phyloP scores from a whole-genome alignment of 139 green algal genomes.

The Limnomonas spitsbergensis region DNA sequence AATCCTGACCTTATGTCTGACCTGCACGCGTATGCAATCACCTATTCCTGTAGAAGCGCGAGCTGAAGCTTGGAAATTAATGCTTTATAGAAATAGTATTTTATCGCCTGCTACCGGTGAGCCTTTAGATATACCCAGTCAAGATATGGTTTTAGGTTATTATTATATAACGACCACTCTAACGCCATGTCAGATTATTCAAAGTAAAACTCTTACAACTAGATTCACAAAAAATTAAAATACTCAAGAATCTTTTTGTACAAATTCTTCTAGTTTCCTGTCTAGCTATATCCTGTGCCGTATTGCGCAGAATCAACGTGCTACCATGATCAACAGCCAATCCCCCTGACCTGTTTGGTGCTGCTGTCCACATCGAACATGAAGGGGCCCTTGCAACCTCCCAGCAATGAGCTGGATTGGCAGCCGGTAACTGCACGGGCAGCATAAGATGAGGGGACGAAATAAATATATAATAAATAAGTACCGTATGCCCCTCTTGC shows the following conservation, averaged over 20 bases:
- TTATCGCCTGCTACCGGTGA: too few species aligned
- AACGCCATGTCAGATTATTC: background rate
- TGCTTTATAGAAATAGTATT: too few species aligned
- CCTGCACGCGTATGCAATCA: too few species aligned
- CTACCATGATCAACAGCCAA: background rate
- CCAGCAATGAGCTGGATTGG: background rate
- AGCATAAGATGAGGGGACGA: background rate
- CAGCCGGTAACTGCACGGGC: background rate
- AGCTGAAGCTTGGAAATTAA: too few species aligned
- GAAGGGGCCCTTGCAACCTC: background rate
- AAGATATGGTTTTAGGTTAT: too few species aligned
- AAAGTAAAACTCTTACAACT: background rate
- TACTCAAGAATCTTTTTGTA: background rate
- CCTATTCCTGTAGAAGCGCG: too few species aligned
- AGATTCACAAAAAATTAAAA: background rate
- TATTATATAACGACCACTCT: too few species aligned
- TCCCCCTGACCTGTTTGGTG: background rate
- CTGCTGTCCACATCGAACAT: background rate
- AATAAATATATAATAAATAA: conserved; percentile 2
- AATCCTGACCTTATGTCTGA: too few species aligned
- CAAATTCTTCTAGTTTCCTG: background rate
- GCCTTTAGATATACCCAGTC: too few species aligned
- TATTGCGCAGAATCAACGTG: background rate
- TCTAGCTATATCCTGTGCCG: background rate
- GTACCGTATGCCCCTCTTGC: background rate